phyloP scores from a whole-genome alignment of 495 filamentous ascomycete species.

The Extremus antarcticus region DNA sequence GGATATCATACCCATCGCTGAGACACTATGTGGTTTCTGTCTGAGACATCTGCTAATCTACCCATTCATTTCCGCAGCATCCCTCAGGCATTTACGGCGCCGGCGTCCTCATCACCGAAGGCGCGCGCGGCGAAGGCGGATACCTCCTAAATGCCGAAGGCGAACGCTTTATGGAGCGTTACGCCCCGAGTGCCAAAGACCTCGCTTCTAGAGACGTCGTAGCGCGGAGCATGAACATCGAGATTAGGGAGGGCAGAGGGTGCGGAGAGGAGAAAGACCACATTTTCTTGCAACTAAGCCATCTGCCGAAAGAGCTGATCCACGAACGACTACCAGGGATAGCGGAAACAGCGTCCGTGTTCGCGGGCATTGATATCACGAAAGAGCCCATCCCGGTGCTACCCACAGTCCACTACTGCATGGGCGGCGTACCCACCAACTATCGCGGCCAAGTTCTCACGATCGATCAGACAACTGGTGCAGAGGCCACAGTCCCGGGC shows the following conservation, averaged over 20 bases:
- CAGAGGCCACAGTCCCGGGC: slow-evolving; percentile 88
- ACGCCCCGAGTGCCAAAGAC: slow-evolving; percentile 95
- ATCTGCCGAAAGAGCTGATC: slow-evolving; percentile 79
- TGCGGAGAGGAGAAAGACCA: slow-evolving; percentile 94
- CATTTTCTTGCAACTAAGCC: slow-evolving; percentile 92
- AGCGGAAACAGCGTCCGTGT: slow-evolving; percentile 93
- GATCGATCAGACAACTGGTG: slow-evolving; percentile 60
- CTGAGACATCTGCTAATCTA: no score
- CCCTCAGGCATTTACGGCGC: slow-evolving; percentile 97
- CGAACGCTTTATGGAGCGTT: slow-evolving; percentile 97
- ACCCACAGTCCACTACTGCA: slow-evolving; percentile 98
- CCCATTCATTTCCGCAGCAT: no score
- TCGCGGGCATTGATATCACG: slow-evolving; percentile 89
- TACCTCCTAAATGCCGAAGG: slow-evolving; percentile 92
- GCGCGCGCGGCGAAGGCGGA: slow-evolving; percentile 92
- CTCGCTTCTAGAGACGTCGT: slow-evolving; percentile 91
- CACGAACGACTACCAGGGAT: slow-evolving; percentile 96
- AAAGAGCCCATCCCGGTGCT: slow-evolving; percentile 96
- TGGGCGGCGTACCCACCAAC: slow-evolving; percentile 95
- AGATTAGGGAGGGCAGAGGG: slow-evolving; percentile 94
- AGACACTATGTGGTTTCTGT: no score
- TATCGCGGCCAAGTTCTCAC: slow-evolving; percentile 94
- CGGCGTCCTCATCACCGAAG: slow-evolving; percentile 94
- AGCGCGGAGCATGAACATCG: slow-evolving; percentile 91
- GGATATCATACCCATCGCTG: no score